A percentile compares a stretch with the other conserved stretches of the same genome.
These are phyloP conservation scores for Raddia distichophylla DNA, from an alignment of 176 grass and related monocot species.

Conservation along the genomic window DNA sequence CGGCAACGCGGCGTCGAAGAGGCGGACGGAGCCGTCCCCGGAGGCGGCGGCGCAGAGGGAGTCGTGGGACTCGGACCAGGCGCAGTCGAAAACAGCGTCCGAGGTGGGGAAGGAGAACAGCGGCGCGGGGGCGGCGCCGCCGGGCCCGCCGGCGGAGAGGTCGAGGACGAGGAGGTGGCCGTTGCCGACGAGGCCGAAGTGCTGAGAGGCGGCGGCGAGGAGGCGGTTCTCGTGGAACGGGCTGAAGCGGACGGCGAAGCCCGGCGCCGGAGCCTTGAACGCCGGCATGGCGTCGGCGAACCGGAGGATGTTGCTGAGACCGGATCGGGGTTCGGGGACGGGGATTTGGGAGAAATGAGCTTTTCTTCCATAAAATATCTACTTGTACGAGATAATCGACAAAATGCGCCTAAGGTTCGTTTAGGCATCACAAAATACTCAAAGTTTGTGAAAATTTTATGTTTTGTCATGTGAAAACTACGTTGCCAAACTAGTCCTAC, in stretches of 20 bases:
- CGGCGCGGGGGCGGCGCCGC: conserved; percentile 24
- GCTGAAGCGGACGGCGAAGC: conserved; percentile 79
- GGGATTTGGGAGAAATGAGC: conserved; percentile 29
- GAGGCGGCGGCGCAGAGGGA: conserved; percentile 68
- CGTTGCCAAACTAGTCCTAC: too few relatives aligned
- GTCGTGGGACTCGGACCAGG: conserved; percentile 92
- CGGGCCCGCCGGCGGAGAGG: conserved; percentile 44
- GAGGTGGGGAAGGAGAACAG: conserved; percentile 75
- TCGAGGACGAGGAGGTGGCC: conserved; percentile 84
- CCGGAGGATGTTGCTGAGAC: not conserved
- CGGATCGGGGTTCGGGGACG: conserved; percentile 12
- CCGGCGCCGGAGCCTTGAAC: conserved; percentile 74
- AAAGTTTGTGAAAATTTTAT: too few relatives aligned
- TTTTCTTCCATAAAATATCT: not conserved
- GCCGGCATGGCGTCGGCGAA: conserved; percentile 58
- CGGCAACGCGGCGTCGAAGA: conserved; percentile 69
- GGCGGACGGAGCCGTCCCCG: conserved; percentile 78
- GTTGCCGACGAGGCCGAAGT: conserved; percentile 86
- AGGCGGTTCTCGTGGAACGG: conserved; percentile 82
- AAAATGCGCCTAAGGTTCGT: too few relatives aligned
- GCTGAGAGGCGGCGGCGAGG: conserved; percentile 62
- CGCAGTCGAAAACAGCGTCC: conserved; percentile 84
- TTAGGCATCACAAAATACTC: too few relatives aligned
- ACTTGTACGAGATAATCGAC: too few relatives aligned
- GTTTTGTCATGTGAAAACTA: too few relatives aligned